These are phyloP conservation scores for Trichosporon ovoides DNA, from an alignment of 1,284 basidiomycete genomes.

Conservation along the genomic window DNA sequence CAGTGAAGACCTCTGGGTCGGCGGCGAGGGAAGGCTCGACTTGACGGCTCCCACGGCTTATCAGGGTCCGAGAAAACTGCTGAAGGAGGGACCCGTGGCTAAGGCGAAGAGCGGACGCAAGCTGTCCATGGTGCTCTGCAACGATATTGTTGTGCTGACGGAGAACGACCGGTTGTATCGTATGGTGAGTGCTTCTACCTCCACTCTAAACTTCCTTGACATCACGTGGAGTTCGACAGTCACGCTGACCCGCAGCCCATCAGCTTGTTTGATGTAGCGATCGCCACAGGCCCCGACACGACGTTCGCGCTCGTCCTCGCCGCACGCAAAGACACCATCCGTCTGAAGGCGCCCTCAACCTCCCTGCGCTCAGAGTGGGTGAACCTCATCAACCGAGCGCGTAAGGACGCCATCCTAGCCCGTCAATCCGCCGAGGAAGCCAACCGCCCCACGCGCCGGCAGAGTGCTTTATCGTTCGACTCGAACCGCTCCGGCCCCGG, in stretches of 20 bases:
- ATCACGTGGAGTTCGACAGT: too few species aligned
- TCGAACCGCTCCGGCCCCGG: not conserved
- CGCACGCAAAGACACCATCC: slow-evolving; percentile 9
- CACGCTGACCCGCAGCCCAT: slow-evolving; percentile 49
- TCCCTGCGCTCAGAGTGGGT: slow-evolving; percentile 29
- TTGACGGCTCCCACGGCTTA: slow-evolving; percentile 79
- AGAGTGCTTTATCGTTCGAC: not conserved
- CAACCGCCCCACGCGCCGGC: slow-evolving; percentile 7
- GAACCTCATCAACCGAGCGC: slow-evolving; percentile 8
- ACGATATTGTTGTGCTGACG: slow-evolving; percentile 71
- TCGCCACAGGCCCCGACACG: slow-evolving; percentile 55
- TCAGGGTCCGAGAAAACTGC: slow-evolving; percentile 66
- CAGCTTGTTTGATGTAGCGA: slow-evolving; percentile 42
- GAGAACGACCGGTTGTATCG: slow-evolving; percentile 69
- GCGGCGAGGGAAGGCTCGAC: slow-evolving; percentile 72
- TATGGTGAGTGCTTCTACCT: slow-evolving; percentile 61
- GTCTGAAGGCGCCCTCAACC: slow-evolving; percentile 15
- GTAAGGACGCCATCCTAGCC: slow-evolving; percentile 7
- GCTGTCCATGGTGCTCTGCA: slow-evolving; percentile 70
- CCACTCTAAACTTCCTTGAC: too few species aligned
- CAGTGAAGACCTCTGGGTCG: slow-evolving; percentile 76
- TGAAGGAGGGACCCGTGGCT: slow-evolving; percentile 70
- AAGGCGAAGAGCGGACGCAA: slow-evolving; percentile 81
- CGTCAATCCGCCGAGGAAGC: not conserved
- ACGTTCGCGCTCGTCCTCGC: slow-evolving; percentile 55